Percentiles rank a stretch among this genome's conserved stretches.
Evolutionary conservation across 805 yeast genomes (phyloP).

Genomic region (Metschnikowia hibisci): DNA sequence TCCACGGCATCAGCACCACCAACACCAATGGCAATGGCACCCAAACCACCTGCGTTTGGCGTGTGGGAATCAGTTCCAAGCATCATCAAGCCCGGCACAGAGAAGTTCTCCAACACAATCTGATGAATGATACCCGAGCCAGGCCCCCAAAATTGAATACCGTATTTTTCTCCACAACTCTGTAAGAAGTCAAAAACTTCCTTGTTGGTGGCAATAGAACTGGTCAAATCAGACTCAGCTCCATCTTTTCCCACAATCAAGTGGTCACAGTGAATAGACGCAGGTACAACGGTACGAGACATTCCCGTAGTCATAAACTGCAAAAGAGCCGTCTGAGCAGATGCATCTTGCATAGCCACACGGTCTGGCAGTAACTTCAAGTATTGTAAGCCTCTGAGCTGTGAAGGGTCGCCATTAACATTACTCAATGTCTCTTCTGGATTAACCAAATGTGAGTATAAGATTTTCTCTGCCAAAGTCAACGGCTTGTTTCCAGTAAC

Average conservation of each 20-base stretch:
- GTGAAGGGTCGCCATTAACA: conserved; percentile 45
- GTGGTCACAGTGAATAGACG: conserved; percentile 97
- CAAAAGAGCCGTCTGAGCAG: conserved; percentile 97
- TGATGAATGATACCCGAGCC: conserved; percentile 99
- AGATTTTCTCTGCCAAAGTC: conserved; percentile 90
- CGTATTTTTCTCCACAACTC: conserved; percentile 89
- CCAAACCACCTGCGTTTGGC: conserved; percentile 98
- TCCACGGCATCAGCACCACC: conserved; percentile 99
- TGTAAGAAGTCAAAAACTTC: conserved; percentile 95
- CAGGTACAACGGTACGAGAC: conserved; percentile 84
- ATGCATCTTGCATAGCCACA: conserved; percentile 99
- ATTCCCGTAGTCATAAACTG: conserved; percentile 98
- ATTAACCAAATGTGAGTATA: conserved; percentile 86
- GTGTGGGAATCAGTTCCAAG: conserved; percentile 98
- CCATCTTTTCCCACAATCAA: conserved; percentile 95
- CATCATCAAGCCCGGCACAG: conserved; percentile 96
- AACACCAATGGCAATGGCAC: conserved; percentile 98
- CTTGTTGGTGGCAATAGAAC: conserved; percentile 80
- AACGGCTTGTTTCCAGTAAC: conserved; percentile 70
- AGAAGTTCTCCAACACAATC: conserved; percentile 93
- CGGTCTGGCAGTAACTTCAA: conserved; percentile 94
- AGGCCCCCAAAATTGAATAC: conserved; percentile 98
- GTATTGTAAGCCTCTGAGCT: conserved; percentile 82
- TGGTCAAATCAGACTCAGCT: conserved; percentile 75
- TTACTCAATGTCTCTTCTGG: conserved; percentile 74